phyloP scores from a whole-genome alignment of 2,329 filamentous ascomycete species.

The Pestalotiopsis sp. region DNA sequence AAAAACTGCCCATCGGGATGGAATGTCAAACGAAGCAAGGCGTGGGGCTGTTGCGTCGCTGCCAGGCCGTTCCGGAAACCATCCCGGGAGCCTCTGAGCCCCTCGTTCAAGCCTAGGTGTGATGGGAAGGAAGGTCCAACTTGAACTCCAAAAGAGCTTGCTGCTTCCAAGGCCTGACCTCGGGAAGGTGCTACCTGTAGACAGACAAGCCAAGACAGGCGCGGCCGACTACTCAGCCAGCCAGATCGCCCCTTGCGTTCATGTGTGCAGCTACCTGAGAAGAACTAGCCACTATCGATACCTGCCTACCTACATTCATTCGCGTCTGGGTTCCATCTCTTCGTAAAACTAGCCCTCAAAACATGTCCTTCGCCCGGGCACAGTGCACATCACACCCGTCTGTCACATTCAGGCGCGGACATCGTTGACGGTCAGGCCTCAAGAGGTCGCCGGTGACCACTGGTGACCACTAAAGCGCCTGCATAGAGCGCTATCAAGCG shows the following conservation, averaged over 20 bases:
- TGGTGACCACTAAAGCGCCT: constrained; percentile 6
- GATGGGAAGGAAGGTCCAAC: neutral
- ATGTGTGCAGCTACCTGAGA: neutral
- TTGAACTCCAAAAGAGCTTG: neutral
- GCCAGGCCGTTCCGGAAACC: constrained; percentile 3
- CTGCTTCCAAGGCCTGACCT: neutral
- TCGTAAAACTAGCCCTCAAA: neutral
- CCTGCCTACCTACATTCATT: neutral
- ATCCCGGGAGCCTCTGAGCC: constrained; percentile 3
- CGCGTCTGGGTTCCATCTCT: neutral
- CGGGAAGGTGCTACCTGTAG: neutral
- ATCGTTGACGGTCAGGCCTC: constrained; percentile 8
- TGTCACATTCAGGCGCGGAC: constrained; percentile 7
- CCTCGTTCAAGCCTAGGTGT: neutral
- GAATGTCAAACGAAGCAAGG: constrained; percentile 1
- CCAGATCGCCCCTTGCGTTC: neutral
- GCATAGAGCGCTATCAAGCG: constrained; percentile 11
- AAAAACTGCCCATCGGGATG: neutral
- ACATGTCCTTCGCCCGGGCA: neutral
- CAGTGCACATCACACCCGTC: neutral
- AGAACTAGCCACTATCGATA: neutral
- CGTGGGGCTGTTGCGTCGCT: neutral
- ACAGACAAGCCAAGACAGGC: neutral
- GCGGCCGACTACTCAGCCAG: too few species aligned
- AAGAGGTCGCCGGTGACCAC: constrained; percentile 5